Base-by-base conservation (phyloP, 768 basidiomycete genomes). In the Candolleomyces aberdarensis region DNA sequence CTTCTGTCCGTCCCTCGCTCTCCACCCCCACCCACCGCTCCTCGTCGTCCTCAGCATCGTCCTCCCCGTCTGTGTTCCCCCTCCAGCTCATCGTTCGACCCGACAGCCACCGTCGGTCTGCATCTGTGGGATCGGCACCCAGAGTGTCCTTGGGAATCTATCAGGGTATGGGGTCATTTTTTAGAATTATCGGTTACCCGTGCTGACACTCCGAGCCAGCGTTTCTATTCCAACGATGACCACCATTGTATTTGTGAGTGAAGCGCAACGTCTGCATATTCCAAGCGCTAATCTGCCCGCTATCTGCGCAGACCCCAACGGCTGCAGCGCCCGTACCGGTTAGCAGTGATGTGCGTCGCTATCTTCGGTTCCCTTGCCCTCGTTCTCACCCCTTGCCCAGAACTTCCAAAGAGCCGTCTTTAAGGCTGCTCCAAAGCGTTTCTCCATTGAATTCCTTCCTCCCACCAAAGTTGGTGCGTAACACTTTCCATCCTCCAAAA, bases 401-500 rank as follows among this genome's bases (percentile, higher is more conserved):
- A 69, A 76, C 50, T 87, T 80, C 71, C 86, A 86, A 66, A 72
- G 86, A 63, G 86, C 86, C 8, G 79, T 91, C 7, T 76, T 84
- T 64, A 83, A 79, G 36, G 71, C 79, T 32, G 76, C 89, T 5
- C 91, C 91, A 7, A 75, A 72, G 17, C 72, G 76, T 55, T 92
- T 92, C 63, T 72, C 75, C 0, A 82, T 89, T 5, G 82, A 85
- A 52, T 76, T 86, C 61, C 76, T 91, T 14, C 71, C 77, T 3
- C 83, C 88, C 11, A 74, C 74, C 44, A 89, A 89, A 66, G 78
- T 84, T 51, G 82, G 87, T 84, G 73, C 67, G 69, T 67, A 8
- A 10, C 40, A 53, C 36, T 40, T 39, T 43, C 17, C 22, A 32
- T 54, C 51, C 69, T 40, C 65, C 55, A 13, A 60, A 57, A 47